Base-by-base conservation (phyloP, 768 basidiomycete species). In the Pilatotrama ljubarskyi region DNA sequence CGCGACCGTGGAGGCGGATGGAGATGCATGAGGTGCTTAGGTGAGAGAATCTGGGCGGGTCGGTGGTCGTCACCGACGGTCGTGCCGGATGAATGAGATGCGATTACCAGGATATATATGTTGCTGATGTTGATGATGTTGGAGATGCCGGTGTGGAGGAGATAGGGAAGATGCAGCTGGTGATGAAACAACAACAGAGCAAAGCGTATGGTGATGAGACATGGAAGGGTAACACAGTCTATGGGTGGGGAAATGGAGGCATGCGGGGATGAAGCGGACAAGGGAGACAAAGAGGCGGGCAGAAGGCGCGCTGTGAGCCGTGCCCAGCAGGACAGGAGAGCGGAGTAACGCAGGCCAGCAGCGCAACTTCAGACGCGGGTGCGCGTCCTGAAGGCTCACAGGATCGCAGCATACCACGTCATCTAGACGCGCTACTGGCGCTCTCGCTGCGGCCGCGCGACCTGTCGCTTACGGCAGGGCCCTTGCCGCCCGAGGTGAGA, bases 401-500 rank as follows among this genome's bases (percentile, higher is more conserved):
- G 40, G 47, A 42, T 36, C 38, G 20, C 55, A 40, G 14, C 44
- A 37, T 26, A 48, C 36, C 48, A 37, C 50, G 40, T 54, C 55
- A 56, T 64, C 63, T 52, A 47, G 63, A 64, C 55, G 55, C 44
- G 48, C 65, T 63, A 38, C 55, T 60, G 40, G 50, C 26, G 56
- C 64, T 63, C 41, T 64, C 60, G 51, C 66, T 64, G 37, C 63
- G 58, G 1, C 55, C 61, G 37, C 58, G 56, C 26, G 41, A 43
- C 35, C 44, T 46, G 20, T 59, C 58, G 49, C 38, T 29, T 25
- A 41, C 42, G 35, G 32, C 47, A 24, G 53, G 22, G 26, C 52
- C 53, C 32, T 62, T 61, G 22, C 55, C 29, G 10, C 29, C 63
- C 13, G 63, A 37, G 35, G 53, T 61, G 26, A 55, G 51, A 25